These are phyloP conservation scores for Diatrype stigma DNA, from an alignment of 2,329 filamentous ascomycete genomes.

Conservation along the genomic window DNA sequence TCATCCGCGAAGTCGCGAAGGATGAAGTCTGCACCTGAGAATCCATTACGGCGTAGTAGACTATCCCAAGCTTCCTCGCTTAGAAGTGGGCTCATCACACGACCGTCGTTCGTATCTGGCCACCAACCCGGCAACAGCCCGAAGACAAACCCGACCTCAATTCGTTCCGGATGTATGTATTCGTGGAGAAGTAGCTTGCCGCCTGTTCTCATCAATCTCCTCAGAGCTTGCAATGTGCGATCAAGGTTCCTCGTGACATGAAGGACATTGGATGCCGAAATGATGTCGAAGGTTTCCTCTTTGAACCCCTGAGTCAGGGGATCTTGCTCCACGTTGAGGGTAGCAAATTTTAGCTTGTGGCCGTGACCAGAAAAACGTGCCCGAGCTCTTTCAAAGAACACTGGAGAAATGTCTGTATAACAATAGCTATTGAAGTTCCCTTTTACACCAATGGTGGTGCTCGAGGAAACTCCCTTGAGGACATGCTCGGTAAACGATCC, in stretches of 20 bases:
- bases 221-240: background rate
- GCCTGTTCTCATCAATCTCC: background rate
- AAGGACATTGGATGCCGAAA: background rate
- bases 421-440: too few species aligned
- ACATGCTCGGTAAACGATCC: too few species aligned
- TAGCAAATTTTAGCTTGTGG: background rate
- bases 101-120: slow-evolving; percentile 19
- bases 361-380: too few species aligned
- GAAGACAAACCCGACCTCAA: background rate
- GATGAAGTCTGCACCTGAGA: background rate
- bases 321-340: background rate
- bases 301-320: background rate
- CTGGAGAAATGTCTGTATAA: background rate
- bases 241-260: background rate
- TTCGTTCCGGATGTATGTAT: background rate
- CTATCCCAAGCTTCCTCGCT: background rate
- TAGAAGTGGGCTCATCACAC: slow-evolving; percentile 5
- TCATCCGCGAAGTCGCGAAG: background rate
- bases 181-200: background rate
- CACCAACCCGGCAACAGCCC: slow-evolving; percentile 20
- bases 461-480: too few species aligned
- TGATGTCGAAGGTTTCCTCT: background rate
- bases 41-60: background rate
- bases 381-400: background rate
- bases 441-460: too few species aligned